phyloP scores from a whole-genome alignment of 257 asterid species.

The Anisodus acutangulus region DNA sequence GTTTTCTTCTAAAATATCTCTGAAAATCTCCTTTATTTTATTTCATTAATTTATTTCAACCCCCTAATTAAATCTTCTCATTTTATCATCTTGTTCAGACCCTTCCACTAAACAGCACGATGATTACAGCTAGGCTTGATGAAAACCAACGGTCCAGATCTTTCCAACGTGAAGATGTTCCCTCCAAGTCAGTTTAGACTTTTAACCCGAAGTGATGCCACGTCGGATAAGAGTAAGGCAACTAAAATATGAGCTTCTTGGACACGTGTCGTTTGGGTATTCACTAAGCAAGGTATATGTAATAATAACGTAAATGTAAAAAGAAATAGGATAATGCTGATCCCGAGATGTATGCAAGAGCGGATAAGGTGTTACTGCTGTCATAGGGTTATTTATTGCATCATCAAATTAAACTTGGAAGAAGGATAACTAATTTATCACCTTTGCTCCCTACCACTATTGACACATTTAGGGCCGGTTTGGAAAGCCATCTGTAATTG shows the following conservation, averaged over 20 bases:
- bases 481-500: too few relatives aligned
- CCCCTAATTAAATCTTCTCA: background rate
- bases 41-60: background rate
- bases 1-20: slow-evolving; percentile 5
- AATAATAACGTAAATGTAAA: too few relatives aligned
- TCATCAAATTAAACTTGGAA: background rate
- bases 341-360: slow-evolving; percentile 23
- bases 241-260: background rate
- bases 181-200: background rate
- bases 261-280: background rate
- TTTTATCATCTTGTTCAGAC: slow-evolving; percentile 31
- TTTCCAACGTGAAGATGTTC: slow-evolving; percentile 19
- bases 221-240: background rate
- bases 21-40: slow-evolving; percentile 24
- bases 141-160: slow-evolving; percentile 31
- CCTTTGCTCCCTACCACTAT: background rate
- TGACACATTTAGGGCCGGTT: too few relatives aligned
- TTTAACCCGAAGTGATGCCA: background rate
- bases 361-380: background rate
- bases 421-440: background rate
- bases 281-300: background rate
- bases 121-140: slow-evolving; percentile 42
- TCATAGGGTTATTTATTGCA: background rate
- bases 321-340: background rate
- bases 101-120: slow-evolving; percentile 46